Evolutionary conservation across 2,329 filamentous ascomycete genomes (phyloP).

Genomic region (Talaromyces sp.): DNA sequence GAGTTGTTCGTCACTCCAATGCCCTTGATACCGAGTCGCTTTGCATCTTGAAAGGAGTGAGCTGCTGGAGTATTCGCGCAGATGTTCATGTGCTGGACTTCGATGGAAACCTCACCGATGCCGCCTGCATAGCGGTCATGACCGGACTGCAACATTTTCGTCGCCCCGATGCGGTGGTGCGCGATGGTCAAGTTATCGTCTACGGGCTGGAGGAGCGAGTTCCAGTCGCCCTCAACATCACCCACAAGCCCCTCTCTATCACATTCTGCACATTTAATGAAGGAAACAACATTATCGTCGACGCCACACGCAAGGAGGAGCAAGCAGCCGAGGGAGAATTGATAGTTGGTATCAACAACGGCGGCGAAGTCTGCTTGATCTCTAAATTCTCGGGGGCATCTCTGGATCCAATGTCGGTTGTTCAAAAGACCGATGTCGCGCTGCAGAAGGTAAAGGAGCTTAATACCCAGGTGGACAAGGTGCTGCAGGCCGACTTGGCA

Average conservation of each 20-base stretch:
- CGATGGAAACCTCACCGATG: conserved; percentile 87
- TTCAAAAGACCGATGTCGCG: conserved; percentile 75
- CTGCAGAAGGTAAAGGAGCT: conserved; percentile 80
- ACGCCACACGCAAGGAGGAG: conserved; percentile 54
- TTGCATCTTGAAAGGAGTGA: conserved; percentile 86
- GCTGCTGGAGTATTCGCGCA: conserved; percentile 88
- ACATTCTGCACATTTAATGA: conserved; percentile 79
- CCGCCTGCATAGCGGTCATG: conserved; percentile 81
- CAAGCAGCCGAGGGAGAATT: conserved; percentile 66
- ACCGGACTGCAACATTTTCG: conserved; percentile 89
- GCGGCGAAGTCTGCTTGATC: conserved; percentile 88
- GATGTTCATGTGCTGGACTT: conserved; percentile 90
- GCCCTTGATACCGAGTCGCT: conserved; percentile 95
- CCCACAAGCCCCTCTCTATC: conserved; percentile 89
- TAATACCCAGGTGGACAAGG: conserved; percentile 70
- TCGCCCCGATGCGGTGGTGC: conserved; percentile 83
- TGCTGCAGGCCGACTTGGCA: conserved; percentile 76
- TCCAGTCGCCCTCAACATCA: conserved; percentile 83
- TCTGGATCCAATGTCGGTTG: conserved; percentile 75
- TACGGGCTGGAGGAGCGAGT: conserved; percentile 85
- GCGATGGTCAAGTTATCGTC: conserved; percentile 80
- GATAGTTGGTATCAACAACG: conserved; percentile 81
- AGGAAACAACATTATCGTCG: conserved; percentile 47
- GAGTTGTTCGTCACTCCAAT: conserved; percentile 87
- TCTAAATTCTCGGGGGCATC: conserved; percentile 85